Evolutionary conservation across 306 rosid species (phyloP).

Genomic region (Cucurbita ficifolia): DNA sequence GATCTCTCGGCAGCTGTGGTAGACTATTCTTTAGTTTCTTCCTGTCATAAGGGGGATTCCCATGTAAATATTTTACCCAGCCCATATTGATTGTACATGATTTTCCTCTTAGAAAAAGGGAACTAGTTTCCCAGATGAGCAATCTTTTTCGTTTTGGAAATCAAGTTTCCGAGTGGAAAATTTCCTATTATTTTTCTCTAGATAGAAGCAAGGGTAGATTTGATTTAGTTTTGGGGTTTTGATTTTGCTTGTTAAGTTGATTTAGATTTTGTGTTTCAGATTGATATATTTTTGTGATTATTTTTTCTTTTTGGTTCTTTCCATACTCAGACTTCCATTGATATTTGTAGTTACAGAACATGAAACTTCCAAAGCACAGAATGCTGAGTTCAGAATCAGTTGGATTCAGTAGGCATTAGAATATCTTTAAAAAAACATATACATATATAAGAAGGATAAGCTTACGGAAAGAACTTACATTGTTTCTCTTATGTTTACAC

Average conservation of each 20-base stretch:
- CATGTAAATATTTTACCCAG: slow-evolving; percentile 55
- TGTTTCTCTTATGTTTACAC: background rate
- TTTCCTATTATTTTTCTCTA: slow-evolving; percentile 20
- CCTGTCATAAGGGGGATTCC: slow-evolving; percentile 23
- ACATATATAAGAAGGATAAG: background rate
- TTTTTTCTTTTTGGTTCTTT: background rate
- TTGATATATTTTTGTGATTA: background rate
- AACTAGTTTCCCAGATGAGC: slow-evolving; percentile 26
- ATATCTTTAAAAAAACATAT: background rate
- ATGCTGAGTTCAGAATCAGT: background rate
- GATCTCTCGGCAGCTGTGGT: slow-evolving; percentile 12
- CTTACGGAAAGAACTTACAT: background rate
- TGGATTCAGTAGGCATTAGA: background rate
- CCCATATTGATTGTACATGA: slow-evolving; percentile 50
- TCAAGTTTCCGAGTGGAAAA: slow-evolving; percentile 3
- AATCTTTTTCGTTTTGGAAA: background rate
- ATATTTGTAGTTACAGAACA: background rate
- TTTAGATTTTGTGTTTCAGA: background rate
- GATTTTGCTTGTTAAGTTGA: background rate
- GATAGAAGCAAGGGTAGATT: slow-evolving; percentile 23
- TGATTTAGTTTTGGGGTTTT: slow-evolving; percentile 1
- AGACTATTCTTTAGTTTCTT: slow-evolving; percentile 62
- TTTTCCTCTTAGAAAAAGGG: slow-evolving; percentile 40
- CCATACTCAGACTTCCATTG: background rate
- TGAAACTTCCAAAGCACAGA: background rate